A percentile compares a stretch with the other conserved stretches of the same genome.
Conservation (phyloP, 208 protist genomes). For the Leishmania martiniquensis region DNA sequence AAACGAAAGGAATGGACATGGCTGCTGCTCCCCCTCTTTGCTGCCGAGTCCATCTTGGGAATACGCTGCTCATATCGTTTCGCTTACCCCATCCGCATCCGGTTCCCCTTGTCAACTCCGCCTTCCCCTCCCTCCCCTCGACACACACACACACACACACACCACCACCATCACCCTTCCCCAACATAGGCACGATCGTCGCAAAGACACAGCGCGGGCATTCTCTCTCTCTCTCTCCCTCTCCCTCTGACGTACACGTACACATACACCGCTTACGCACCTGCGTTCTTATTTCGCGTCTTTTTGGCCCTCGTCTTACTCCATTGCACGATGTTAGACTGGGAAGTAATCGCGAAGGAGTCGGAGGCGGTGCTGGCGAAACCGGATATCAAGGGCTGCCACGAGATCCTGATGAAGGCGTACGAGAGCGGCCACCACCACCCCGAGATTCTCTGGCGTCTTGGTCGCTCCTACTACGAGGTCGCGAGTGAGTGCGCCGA, state of each 20-base stretch:
- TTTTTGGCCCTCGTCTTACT: background rate
- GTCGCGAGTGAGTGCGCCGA: conserved; percentile 75
- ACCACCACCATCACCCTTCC: background rate
- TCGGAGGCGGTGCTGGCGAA: conserved; percentile 58
- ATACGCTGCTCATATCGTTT: background rate
- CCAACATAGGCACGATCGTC: background rate
- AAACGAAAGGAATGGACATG: background rate
- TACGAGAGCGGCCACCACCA: conserved; percentile 61
- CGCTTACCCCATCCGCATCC: background rate
- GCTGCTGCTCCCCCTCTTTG: background rate
- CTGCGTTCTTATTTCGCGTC: background rate
- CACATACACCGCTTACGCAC: background rate
- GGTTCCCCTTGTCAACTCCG: background rate
- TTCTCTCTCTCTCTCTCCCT: too few species aligned
- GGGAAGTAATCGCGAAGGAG: conserved; percentile 65
- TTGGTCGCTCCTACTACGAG: conserved; percentile 80
- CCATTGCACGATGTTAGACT: conserved; percentile 44
- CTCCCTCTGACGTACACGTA: too few species aligned
- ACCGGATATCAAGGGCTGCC: conserved; percentile 66
- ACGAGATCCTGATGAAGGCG: conserved; percentile 61
- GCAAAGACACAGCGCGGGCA: background rate
- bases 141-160: background rate
- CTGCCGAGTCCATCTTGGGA: background rate
- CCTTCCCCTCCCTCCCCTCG: background rate
- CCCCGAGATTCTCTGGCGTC: conserved; percentile 85